phyloP scores from a whole-genome alignment of 2,329 filamentous ascomycete species.

The Sporothrix protearum region DNA sequence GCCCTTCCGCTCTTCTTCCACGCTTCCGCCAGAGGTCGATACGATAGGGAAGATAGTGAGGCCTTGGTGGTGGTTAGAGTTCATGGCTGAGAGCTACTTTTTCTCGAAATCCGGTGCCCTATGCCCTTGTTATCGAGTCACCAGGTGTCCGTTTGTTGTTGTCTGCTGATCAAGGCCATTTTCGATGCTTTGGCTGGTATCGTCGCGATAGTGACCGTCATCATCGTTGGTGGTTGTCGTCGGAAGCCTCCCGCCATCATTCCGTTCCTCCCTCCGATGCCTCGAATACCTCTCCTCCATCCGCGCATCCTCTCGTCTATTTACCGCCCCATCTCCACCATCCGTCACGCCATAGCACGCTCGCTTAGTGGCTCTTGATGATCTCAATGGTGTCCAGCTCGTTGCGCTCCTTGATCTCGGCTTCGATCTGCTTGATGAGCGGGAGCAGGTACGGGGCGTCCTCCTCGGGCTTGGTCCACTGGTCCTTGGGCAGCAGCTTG shows the following conservation, averaged over 20 bases:
- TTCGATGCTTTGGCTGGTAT: not conserved
- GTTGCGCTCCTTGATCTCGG: slow-evolving; percentile 48
- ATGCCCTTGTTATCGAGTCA: not conserved
- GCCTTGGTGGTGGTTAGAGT: not conserved
- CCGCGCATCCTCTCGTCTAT: not conserved
- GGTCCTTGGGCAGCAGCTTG: slow-evolving; percentile 59
- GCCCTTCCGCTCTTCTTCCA: not conserved
- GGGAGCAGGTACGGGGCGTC: slow-evolving; percentile 54
- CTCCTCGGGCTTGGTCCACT: slow-evolving; percentile 59
- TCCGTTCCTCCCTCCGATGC: not conserved
- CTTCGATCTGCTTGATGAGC: slow-evolving; percentile 51
- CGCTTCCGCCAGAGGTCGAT: not conserved
- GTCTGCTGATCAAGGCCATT: not conserved
- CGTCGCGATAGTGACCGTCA: not conserved
- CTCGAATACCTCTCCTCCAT: not conserved
- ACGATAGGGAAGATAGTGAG: not conserved
- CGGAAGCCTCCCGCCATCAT: not conserved
- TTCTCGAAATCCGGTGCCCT: not conserved
- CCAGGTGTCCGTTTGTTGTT: not conserved
- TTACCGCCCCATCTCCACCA: not conserved
- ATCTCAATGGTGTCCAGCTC: slow-evolving; percentile 50
- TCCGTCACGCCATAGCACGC: not conserved
- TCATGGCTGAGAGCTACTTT: not conserved
- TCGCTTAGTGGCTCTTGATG: slow-evolving; percentile 46
- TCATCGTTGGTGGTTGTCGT: not conserved